phyloP scores from a whole-genome alignment of 2,329 filamentous ascomycete genomes.

The Stemphylium vesicarium region DNA sequence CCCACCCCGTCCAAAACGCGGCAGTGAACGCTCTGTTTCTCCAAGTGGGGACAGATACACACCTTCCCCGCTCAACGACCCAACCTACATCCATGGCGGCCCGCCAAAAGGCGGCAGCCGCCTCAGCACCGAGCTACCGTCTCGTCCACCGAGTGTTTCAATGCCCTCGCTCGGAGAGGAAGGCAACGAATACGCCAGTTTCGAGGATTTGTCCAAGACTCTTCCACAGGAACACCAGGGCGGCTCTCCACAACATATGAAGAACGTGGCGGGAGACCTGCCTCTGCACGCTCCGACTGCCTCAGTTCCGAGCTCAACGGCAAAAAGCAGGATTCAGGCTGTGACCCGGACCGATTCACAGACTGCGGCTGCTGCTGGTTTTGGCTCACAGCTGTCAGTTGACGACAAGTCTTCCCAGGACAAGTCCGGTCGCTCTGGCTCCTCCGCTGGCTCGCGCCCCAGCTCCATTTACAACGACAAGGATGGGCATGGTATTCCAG shows the following conservation, averaged over 20 bases:
- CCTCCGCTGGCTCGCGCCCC: conserved; percentile 55
- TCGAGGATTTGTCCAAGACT: conserved; percentile 52
- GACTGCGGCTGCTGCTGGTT: conserved; percentile 81
- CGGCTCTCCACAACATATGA: conserved; percentile 71
- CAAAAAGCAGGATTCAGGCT: conserved; percentile 79
- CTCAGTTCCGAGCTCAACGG: conserved; percentile 79
- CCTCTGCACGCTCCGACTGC: conserved; percentile 90
- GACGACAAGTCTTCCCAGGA: conserved; percentile 37
- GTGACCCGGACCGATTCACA: conserved; percentile 94
- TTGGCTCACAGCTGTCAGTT: conserved; percentile 66
- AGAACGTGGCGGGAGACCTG: conserved; percentile 78
- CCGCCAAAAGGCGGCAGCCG: conserved; percentile 42
- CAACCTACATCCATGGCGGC: conserved; percentile 56
- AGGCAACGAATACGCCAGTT: conserved; percentile 82
- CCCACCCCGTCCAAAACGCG: conserved; percentile 76
- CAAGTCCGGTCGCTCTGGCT: conserved; percentile 40
- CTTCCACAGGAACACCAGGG: conserved; percentile 39
- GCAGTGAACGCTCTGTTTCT: conserved; percentile 75
- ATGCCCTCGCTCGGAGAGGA: conserved; percentile 89
- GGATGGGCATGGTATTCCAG: conserved; percentile 87
- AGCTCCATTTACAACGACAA: conserved; percentile 61
- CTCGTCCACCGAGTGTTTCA: conserved; percentile 76
- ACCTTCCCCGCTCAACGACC: conserved; percentile 84
- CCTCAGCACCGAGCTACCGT: conserved; percentile 51
- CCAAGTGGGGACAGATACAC: conserved; percentile 80